phyloP scores from a whole-genome alignment of 2,329 filamentous ascomycete genomes.

The Hymenotorrendiella dingleyae region DNA sequence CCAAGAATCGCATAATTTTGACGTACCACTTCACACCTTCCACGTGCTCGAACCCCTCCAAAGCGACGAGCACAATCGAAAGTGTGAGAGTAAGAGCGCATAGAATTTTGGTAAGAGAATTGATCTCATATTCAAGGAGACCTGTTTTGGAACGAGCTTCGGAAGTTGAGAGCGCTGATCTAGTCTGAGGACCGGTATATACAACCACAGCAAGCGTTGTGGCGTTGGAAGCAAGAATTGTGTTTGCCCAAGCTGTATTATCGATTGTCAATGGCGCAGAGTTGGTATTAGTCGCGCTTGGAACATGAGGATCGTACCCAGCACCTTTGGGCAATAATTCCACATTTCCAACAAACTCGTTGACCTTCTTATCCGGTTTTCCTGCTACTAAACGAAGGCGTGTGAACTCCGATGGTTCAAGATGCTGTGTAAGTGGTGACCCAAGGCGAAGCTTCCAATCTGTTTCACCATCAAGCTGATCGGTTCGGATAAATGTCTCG shows the following conservation, averaged over 20 bases:
- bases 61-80: slow-evolving; percentile 79
- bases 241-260: slow-evolving; percentile 98
- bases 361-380: slow-evolving; percentile 88
- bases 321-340: slow-evolving; percentile 58
- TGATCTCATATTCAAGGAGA: slow-evolving; percentile 91
- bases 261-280: slow-evolving; percentile 82
- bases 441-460: slow-evolving; percentile 96
- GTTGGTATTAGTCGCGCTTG: slow-evolving; percentile 32
- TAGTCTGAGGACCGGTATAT: slow-evolving; percentile 90
- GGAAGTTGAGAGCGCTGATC: slow-evolving; percentile 88
- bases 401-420: slow-evolving; percentile 66
- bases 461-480: slow-evolving; percentile 95
- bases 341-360: slow-evolving; percentile 88
- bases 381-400: slow-evolving; percentile 70
- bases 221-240: slow-evolving; percentile 88
- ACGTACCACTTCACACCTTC: slow-evolving; percentile 78
- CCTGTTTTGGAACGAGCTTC: slow-evolving; percentile 91
- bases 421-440: slow-evolving; percentile 75
- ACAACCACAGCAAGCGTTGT: slow-evolving; percentile 84
- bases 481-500: slow-evolving; percentile 94
- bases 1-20: slow-evolving; percentile 95
- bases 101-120: slow-evolving; percentile 91
- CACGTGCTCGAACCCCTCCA: slow-evolving; percentile 71
- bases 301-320: slow-evolving; percentile 41
- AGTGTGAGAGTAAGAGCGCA: slow-evolving; percentile 82